A percentile compares a stretch with the other conserved stretches of the same genome.
Evolutionary conservation across 2,329 filamentous ascomycete genomes (phyloP).

Genomic region (Fusarium miscanthi): DNA sequence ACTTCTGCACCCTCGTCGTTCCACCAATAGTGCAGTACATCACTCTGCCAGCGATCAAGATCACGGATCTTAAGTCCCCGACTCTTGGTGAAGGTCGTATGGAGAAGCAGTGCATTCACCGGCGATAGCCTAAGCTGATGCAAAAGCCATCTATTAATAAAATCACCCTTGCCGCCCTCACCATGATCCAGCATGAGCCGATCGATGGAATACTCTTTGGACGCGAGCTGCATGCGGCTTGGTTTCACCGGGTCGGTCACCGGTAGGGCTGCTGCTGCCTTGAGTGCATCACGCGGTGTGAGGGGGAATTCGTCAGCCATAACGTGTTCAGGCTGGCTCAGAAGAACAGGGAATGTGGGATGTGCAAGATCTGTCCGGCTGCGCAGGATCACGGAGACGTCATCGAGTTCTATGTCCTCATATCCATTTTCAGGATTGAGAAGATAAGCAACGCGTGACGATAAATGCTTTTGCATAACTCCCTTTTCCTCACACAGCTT

Average conservation of each 20-base stretch:
- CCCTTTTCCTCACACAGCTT: constrained; percentile 55
- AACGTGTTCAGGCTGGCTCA: constrained; percentile 62
- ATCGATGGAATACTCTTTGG: constrained; percentile 62
- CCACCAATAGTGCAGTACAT: constrained; percentile 55
- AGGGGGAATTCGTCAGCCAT: constrained; percentile 52
- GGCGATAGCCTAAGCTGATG: constrained; percentile 61
- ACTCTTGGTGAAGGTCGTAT: constrained; percentile 48
- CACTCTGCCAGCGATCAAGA: constrained; percentile 51
- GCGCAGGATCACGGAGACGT: constrained; percentile 40
- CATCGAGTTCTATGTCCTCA: constrained; percentile 57
- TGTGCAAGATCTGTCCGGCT: constrained; percentile 50
- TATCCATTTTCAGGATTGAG: constrained; percentile 52
- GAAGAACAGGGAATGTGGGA: constrained; percentile 56
- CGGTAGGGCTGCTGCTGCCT: constrained; percentile 53
- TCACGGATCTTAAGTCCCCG: constrained; percentile 50
- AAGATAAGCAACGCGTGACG: constrained; percentile 53
- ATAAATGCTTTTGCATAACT: constrained; percentile 57
- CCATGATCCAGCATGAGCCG: constrained; percentile 53
- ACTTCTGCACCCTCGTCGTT: constrained; percentile 42
- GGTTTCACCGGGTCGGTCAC: constrained; percentile 49
- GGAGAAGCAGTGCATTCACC: constrained; percentile 58
- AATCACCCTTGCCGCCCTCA: constrained; percentile 56
- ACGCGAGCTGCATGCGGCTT: constrained; percentile 53
- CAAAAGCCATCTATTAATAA: constrained; percentile 63
- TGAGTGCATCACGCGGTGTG: constrained; percentile 56